phyloP scores from a whole-genome alignment of 441 rosid species.

The Mallotus japonicus region DNA sequence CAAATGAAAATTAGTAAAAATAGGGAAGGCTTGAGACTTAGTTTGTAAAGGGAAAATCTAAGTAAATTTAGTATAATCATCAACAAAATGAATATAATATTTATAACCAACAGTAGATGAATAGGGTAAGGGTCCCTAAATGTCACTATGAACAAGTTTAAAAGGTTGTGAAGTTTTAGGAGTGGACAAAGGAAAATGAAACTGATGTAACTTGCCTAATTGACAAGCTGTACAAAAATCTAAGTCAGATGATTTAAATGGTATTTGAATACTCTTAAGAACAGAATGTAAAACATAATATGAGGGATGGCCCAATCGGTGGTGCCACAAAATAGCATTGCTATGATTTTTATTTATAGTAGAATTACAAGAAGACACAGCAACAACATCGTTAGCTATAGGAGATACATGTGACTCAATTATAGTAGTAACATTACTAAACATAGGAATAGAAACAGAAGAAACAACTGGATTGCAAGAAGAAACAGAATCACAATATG shows the following conservation, averaged over 20 bases:
- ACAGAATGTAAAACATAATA: neutral
- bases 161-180: neutral
- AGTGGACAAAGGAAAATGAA: neutral
- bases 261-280: too few species aligned
- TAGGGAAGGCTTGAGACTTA: neutral
- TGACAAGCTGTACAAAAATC: neutral
- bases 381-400: too few species aligned
- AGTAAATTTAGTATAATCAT: neutral
- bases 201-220: neutral
- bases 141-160: too few species aligned
- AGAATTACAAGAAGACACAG: too few species aligned
- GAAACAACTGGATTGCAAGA: too few species aligned
- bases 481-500: too few species aligned
- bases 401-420: too few species aligned
- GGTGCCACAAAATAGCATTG: neutral
- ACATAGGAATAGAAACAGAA: too few species aligned
- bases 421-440: too few species aligned
- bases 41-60: neutral
- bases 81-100: too few species aligned
- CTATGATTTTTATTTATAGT: too few species aligned
- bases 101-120: neutral
- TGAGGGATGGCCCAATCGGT: neutral
- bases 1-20: neutral
- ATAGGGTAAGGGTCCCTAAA: neutral
- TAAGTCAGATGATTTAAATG: neutral